Evolutionary conservation across 257 asterid genomes (phyloP), one percentile per base, ranked within the genome.

Genomic region (Solanum virginianum): DNA sequence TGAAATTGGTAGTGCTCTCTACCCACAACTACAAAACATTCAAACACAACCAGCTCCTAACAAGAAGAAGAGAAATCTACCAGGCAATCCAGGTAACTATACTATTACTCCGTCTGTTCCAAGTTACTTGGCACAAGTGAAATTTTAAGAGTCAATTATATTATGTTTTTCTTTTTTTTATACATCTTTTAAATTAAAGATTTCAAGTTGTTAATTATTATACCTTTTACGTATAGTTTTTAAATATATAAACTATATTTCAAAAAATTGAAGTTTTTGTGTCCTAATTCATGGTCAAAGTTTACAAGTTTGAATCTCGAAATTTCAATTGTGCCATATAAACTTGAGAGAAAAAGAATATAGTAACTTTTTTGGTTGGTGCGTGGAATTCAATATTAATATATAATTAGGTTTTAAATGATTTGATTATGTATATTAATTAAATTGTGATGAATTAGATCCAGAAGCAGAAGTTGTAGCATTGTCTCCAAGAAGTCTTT

Each of bases 381-480:
- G 79, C 79, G 9, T 70, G 79, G 54, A 41, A 70, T 70, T 70
- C 53, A 70, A 29, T 29, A 29, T 29, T 29, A 29, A 29, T 29
- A 2, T 29, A 29, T 29, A 29, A 29, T 29, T 29, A 29, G 32
- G 32, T 14, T 36, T 36, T 17, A 69, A 16, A 4, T 17, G 22
- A 17, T 15, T 7, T 8, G 49, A 32, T 32, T 66, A 4, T 24
- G 1, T 36, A 36, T 36, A 36, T 36, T 36, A 36, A 36, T 36
- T 36, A 36, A 36, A 36, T 36, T 36, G 39, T 36, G 49, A 26
- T 86, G 24, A 45, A 57, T 70, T 49, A 93, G 97, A 93, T 87
- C 97, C 97, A 9, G 95, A 91, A 22, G 90, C 97, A 2, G 97
- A 93, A 84, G 97, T 93, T 83, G 87, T 93, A 74, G 94, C 95